Base-by-base conservation (phyloP, 208 protist genomes). In the Trypanosoma brucei region DNA sequence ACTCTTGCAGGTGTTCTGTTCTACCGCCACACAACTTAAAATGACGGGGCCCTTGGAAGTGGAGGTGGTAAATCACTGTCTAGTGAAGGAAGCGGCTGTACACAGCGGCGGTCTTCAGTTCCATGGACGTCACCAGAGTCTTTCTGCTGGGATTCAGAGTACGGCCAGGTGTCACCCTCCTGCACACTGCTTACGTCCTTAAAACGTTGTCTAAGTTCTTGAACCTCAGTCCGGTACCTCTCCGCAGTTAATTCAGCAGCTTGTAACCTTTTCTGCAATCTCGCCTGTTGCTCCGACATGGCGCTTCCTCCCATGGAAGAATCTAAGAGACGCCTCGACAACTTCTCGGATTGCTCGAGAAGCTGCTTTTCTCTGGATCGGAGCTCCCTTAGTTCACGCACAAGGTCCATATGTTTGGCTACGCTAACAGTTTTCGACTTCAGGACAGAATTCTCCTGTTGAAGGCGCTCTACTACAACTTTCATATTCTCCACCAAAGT, bases 401-500 rank as follows among this genome's bases (percentile, higher is more conserved):
- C 55, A 55, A 84, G 64, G 37, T 79, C 75, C 52, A 73, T 71
- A 62, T 89, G 76, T 37, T 74, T 76, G 42, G 68, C 62, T 51
- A 69, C 74, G 49, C 60, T 68, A 4, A 83, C 70, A 39, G 58
- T 66, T 48, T 70, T 68, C 2, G 68, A 55, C 46, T 72, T 67
- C 8, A 95, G 68, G n/a, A 75, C 55, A 14, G 50, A 57, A 53
- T 95, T 95, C 56, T 95, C 86, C 39, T 57, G 30, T 65, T 91
- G 84, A 54, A 95, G 70, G 37, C 78, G 75, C 44, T 86, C 72
- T 31, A 95, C 78, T 30, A 92, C 80, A 34, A 86, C 42, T 60
- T 88, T 88, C 33, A 95, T 55, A 52, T 88, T 91, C 31, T 88
- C 86, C 30, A 92, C 74, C 3, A 92, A 63, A 36, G 79, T 78